phyloP scores from a whole-genome alignment of 805 yeast genomes.

The Candida germanica region DNA sequence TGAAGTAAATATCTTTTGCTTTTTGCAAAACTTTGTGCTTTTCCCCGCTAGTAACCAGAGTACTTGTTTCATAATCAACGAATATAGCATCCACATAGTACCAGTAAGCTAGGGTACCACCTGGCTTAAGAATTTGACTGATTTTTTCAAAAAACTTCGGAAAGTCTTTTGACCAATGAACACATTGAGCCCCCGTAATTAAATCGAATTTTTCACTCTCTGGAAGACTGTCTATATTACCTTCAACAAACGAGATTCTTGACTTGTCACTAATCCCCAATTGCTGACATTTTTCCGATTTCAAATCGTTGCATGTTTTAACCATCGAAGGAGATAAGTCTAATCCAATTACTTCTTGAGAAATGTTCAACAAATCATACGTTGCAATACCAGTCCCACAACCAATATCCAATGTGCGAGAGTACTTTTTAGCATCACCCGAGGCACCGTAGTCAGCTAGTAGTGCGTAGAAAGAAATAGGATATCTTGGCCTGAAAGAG shows the following conservation, averaged over 20 bases:
- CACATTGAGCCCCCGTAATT: constrained; percentile 42
- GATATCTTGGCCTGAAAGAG: constrained; percentile 43
- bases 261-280: constrained; percentile 21
- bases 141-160: constrained; percentile 30
- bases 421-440: constrained; percentile 8
- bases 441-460: constrained; percentile 22
- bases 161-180: constrained; percentile 41
- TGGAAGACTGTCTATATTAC: constrained; percentile 27
- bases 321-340: constrained; percentile 51
- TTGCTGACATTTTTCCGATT: constrained; percentile 19
- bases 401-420: constrained; percentile 41
- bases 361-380: constrained; percentile 38
- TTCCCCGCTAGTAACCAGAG: constrained; percentile 7
- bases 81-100: constrained; percentile 41
- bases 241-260: constrained; percentile 28
- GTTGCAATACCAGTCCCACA: constrained; percentile 56
- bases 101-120: constrained; percentile 44
- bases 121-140: constrained; percentile 32
- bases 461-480: constrained; percentile 32
- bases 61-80: constrained; percentile 22
- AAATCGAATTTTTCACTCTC: constrained; percentile 24
- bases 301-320: constrained; percentile 35
- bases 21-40: constrained; percentile 15
- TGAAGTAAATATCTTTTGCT: constrained; percentile 29
- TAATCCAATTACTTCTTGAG: constrained; percentile 40